A percentile compares a stretch with the other conserved stretches of the same genome.
Evolutionary conservation across 2,329 filamentous ascomycete species (phyloP).

Genomic region (Fusarium falciforme): DNA sequence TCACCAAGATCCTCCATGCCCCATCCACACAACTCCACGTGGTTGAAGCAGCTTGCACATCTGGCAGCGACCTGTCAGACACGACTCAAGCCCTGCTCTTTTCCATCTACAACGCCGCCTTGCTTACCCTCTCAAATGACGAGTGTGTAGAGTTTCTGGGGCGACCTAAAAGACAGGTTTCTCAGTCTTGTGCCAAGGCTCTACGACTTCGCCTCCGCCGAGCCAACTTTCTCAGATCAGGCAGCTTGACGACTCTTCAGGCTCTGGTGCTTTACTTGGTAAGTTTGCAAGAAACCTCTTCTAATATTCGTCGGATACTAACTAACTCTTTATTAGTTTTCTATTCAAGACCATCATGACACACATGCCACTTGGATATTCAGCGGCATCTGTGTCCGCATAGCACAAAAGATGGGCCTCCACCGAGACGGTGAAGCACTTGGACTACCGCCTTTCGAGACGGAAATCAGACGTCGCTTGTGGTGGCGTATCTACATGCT

Average conservation of each 20-base stretch:
- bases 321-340: not conserved
- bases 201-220: not conserved
- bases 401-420: not conserved
- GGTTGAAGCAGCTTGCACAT: not conserved
- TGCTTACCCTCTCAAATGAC: not conserved
- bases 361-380: not conserved
- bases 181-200: not conserved
- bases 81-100: not conserved
- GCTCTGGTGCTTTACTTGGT: not conserved
- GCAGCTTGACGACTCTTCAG: not conserved
- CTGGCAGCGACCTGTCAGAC: not conserved
- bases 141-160: not conserved
- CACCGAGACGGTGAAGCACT: not conserved
- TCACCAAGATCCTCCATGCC: not conserved
- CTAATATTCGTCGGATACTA: too few relatives aligned
- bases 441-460: not conserved
- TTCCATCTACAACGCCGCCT: not conserved
- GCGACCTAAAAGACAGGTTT: too few relatives aligned
- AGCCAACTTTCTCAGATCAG: not conserved
- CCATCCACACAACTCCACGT: not conserved
- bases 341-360: not conserved
- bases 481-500: not conserved
- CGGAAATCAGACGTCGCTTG: not conserved
- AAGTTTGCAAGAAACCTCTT: not conserved
- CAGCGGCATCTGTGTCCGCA: not conserved